These are phyloP conservation scores for Starmerella stigmatis DNA, from an alignment of 805 yeast genomes.

Conservation along the genomic window DNA sequence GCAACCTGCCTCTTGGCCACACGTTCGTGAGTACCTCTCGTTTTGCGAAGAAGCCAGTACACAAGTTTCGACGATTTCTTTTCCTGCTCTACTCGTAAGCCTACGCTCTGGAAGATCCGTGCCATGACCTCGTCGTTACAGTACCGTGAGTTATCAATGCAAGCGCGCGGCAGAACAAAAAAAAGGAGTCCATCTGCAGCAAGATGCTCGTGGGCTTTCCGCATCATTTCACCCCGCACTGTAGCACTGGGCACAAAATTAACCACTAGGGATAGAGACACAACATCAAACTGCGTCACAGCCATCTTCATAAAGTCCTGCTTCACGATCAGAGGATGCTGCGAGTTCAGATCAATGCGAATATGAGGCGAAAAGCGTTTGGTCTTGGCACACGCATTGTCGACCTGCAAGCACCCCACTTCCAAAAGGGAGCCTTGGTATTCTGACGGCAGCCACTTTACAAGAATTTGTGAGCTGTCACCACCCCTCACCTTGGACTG, in stretches of 20 bases:
- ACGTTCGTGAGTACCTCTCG: conserved; percentile 25
- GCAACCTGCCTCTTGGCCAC: conserved; percentile 35
- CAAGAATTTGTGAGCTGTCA: conserved; percentile 72
- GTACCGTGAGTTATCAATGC: conserved; percentile 74
- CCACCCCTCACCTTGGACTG: conserved; percentile 75
- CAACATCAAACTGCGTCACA: conserved; percentile 39
- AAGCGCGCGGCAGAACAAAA: conserved; percentile 80
- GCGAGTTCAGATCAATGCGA: conserved; percentile 73
- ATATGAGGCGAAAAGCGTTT: conserved; percentile 42
- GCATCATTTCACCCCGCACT: conserved; percentile 69
- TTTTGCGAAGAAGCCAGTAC: conserved; percentile 57
- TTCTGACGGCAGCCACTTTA: conserved; percentile 50
- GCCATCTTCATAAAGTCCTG: conserved; percentile 86
- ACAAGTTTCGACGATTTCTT: conserved; percentile 62
- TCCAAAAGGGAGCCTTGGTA: conserved; percentile 45
- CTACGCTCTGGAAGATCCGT: conserved; percentile 47
- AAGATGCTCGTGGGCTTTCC: conserved; percentile 48
- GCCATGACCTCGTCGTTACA: conserved; percentile 39
- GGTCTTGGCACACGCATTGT: conserved; percentile 56
- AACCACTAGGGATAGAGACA: conserved; percentile 78
- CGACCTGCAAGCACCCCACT: conserved; percentile 67
- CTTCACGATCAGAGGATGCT: conserved; percentile 55
- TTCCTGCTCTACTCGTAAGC: conserved; percentile 40
- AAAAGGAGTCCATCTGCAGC: conserved; percentile 38
- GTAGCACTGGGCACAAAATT: conserved; percentile 73